These are phyloP conservation scores for Adenanthera pavonina DNA, from an alignment of 306 rosid genomes.

Conservation along the genomic window DNA sequence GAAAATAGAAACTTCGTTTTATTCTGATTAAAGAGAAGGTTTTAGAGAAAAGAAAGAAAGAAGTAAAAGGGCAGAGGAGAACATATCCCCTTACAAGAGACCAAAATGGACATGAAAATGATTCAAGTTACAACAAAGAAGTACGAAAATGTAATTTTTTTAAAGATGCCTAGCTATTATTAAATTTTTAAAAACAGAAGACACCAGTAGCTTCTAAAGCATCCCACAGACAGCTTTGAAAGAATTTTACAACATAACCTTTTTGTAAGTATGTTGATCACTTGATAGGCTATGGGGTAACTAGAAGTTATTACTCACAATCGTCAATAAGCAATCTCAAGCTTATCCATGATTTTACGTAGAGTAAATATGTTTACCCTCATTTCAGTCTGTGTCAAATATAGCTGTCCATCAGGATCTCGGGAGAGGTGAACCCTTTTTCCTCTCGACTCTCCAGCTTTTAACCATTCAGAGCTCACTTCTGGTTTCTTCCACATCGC, in stretches of 20 bases:
- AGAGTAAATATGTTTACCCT: constrained; percentile 57
- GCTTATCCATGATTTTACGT: not conserved
- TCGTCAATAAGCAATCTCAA: constrained; percentile 11
- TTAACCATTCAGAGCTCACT: constrained; percentile 79
- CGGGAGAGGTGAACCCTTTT: constrained; percentile 83
- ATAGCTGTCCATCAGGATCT: constrained; percentile 92
- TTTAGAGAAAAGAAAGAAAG: not conserved
- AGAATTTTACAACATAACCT: not conserved
- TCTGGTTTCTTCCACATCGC: constrained; percentile 77
- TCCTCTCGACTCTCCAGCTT: constrained; percentile 74
- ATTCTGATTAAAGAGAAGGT: not conserved
- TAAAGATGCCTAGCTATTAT: not conserved
- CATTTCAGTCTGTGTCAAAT: constrained; percentile 90
- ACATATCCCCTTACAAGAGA: constrained; percentile 3
- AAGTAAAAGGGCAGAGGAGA: not conserved
- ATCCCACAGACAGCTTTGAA: not conserved
- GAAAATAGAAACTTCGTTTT: not conserved
- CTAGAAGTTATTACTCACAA: constrained; percentile 23
- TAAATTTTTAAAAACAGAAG: not conserved
- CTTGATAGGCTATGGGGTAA: not conserved
- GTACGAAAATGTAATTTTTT: constrained; percentile 11
- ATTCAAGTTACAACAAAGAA: not conserved
- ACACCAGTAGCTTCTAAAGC: constrained; percentile 15
- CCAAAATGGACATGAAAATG: constrained; percentile 17
- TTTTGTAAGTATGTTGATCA: not conserved